A percentile compares a stretch with the other conserved stretches of the same genome.
These are phyloP conservation scores for Xylariaceae sp. DNA, from an alignment of 2,329 filamentous ascomycete genomes.

Conservation along the genomic window DNA sequence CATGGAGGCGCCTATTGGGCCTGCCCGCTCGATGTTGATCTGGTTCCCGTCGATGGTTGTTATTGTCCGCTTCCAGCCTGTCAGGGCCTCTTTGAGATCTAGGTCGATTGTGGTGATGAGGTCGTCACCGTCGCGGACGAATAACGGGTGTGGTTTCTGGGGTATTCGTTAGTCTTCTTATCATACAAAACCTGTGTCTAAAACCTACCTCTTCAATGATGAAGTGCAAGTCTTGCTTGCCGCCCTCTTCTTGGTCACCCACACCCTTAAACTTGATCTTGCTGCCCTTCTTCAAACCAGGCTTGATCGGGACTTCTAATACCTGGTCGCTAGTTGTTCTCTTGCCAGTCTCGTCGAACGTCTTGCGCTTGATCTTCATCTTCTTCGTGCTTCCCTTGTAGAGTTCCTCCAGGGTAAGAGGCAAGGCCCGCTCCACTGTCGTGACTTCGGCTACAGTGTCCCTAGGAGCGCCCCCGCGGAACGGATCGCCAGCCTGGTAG, in stretches of 20 bases:
- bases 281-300: slow-evolving; percentile 90
- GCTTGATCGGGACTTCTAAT: slow-evolving; percentile 91
- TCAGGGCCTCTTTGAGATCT: slow-evolving; percentile 87
- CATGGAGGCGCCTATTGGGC: slow-evolving; percentile 80
- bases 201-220: slow-evolving; percentile 81
- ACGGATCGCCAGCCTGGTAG: slow-evolving; percentile 34
- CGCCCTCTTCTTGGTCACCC: slow-evolving; percentile 96
- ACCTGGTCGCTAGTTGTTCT: slow-evolving; percentile 84
- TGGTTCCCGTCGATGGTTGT: slow-evolving; percentile 90
- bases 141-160: slow-evolving; percentile 82
- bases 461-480: slow-evolving; percentile 29
- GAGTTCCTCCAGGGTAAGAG: slow-evolving; percentile 80
- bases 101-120: slow-evolving; percentile 74
- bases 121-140: slow-evolving; percentile 84
- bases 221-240: slow-evolving; percentile 92
- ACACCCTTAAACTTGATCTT: slow-evolving; percentile 98
- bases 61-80: slow-evolving; percentile 89
- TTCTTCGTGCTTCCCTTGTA: slow-evolving; percentile 88
- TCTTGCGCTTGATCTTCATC: slow-evolving; percentile 97
- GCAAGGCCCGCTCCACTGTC: slow-evolving; percentile 79
- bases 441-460: slow-evolving; percentile 77
- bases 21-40: slow-evolving; percentile 71
- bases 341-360: slow-evolving; percentile 81
- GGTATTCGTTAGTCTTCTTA: slow-evolving; percentile 38
- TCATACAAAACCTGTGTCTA: background rate